phyloP scores from a whole-genome alignment of 306 rosid genomes.

The Parietaria judaica region DNA sequence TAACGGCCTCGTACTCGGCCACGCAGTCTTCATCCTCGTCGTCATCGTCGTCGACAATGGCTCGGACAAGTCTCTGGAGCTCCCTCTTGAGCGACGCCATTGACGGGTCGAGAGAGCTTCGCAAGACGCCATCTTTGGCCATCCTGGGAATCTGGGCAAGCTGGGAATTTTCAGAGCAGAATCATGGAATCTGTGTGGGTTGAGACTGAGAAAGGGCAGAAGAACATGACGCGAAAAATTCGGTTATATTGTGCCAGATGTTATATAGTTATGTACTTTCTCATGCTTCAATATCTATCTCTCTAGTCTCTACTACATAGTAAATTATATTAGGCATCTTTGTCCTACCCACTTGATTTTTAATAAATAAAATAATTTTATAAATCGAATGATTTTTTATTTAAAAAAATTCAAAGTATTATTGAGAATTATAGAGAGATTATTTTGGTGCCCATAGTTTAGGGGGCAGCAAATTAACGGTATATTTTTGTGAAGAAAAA shows the following conservation, averaged over 20 bases:
- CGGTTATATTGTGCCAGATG: conserved; percentile 7
- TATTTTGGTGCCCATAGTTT: too few relatives aligned
- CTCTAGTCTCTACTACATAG: too few relatives aligned
- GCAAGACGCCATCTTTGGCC: conserved; percentile 27
- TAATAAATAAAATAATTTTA: background rate
- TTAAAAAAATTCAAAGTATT: too few relatives aligned
- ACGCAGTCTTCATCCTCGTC: conserved; percentile 26
- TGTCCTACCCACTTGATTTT: background rate
- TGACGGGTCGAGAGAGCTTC: background rate
- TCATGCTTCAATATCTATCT: background rate
- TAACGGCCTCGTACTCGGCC: conserved; percentile 40
- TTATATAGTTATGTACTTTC: background rate
- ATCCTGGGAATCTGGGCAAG: conserved; percentile 10
- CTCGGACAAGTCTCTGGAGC: conserved; percentile 32
- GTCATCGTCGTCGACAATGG: conserved; percentile 35
- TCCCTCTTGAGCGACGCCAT: conserved; percentile 32
- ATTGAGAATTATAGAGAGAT: too few relatives aligned
- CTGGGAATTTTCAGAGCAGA: conserved; percentile 2
- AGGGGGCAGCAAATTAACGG: too few relatives aligned
- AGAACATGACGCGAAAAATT: conserved; percentile 11
- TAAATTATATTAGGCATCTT: background rate
- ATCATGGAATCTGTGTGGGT: background rate
- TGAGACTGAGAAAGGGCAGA: background rate
- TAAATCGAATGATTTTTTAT: too few relatives aligned
- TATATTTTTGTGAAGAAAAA: too few relatives aligned